Conservation (phyloP, 768 basidiomycete genomes). For the Termitomyces titanicus region DNA sequence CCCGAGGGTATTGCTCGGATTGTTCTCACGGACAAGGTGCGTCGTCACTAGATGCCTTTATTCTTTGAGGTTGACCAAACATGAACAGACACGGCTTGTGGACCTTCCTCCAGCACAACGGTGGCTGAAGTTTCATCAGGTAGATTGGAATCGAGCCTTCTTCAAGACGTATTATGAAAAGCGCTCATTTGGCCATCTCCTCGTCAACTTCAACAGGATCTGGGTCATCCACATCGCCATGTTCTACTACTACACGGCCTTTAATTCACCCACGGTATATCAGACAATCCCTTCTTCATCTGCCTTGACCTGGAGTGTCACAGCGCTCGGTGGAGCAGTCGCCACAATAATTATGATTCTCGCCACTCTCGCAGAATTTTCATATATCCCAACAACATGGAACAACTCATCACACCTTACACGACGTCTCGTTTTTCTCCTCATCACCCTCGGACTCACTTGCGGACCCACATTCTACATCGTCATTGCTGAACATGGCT, state of each 20-base stretch:
- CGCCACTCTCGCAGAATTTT: conserved; percentile 93
- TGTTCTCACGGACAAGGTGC: conserved; percentile 83
- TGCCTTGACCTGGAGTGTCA: conserved; percentile 90
- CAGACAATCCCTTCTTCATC: conserved; percentile 52
- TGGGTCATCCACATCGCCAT: conserved; percentile 97
- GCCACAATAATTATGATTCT: conserved; percentile 96
- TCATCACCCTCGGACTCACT: conserved; percentile 88
- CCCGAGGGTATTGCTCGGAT: conserved; percentile 97
- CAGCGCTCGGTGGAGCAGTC: conserved; percentile 92
- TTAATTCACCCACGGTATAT: conserved; percentile 88
- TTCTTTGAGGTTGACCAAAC: conserved; percentile 2
- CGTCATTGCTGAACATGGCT: conserved; percentile 69
- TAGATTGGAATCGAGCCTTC: conserved; percentile 95
- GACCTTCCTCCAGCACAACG: conserved; percentile 89
- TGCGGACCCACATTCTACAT: conserved; percentile 94
- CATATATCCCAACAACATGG: conserved; percentile 98
- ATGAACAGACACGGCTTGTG: conserved; percentile 74
- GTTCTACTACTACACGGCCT: conserved; percentile 96
- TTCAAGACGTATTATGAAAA: conserved; percentile 99
- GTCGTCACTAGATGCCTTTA: neutral
- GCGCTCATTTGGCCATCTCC: conserved; percentile 91
- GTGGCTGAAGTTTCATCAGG: conserved; percentile 95
- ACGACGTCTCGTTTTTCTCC: conserved; percentile 83
- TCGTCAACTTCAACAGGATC: conserved; percentile 99
- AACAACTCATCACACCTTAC: conserved; percentile 97